Base-by-base conservation (phyloP, 2,329 filamentous ascomycete species). In the Huntiella moniliformis region DNA sequence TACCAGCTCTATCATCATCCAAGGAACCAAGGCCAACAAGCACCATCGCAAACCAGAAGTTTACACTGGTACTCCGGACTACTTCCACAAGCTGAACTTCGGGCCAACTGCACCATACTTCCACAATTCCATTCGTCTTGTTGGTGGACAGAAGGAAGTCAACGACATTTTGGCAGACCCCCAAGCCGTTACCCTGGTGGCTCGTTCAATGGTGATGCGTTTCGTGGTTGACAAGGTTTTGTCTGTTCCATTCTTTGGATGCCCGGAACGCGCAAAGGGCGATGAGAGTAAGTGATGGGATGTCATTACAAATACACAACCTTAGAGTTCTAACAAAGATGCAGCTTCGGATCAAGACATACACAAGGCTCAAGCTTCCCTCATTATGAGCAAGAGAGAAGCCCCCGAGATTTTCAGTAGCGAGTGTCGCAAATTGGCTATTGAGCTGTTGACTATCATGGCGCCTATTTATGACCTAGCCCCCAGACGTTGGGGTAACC, bases 201-300 rank as follows among this genome's bases (percentile, higher is more conserved):
- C 42, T 33, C 34, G 39, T 6, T 49, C 47, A 2, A 49, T 49
- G 39, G 34, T 49, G 7, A 49, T 49, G 47, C 43, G 39, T n/a
- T 8, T 46, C 5, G 34, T 49, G 22, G 28, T 45, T 17, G 43
- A 49, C 11, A 38, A 38, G 10, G 44, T 49, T 8, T 31, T 49
- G 2, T 17, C 34, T 4, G 16, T 43, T 18, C 15, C 38, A 8
- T 46, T 49, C n/a, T 49, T 49, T 38, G 47, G 39, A 12, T 49
- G 44, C 13, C 4, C 15, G 6, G n/a, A 8, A 13, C 39, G 39
- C 18, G 22, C 28, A 13, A 28, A 12, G 39, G 39, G 15, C 11
- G 12, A 41, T 31, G 18, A 28, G 12, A 41, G 39, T 41, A 28
- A 41, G 39, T 41, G n/a, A 41, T 2, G 7, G 2, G n/a, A 33